Conservation (phyloP, 2,329 filamentous ascomycete genomes). For the Chrysoporthe deuterocubensis region DNA sequence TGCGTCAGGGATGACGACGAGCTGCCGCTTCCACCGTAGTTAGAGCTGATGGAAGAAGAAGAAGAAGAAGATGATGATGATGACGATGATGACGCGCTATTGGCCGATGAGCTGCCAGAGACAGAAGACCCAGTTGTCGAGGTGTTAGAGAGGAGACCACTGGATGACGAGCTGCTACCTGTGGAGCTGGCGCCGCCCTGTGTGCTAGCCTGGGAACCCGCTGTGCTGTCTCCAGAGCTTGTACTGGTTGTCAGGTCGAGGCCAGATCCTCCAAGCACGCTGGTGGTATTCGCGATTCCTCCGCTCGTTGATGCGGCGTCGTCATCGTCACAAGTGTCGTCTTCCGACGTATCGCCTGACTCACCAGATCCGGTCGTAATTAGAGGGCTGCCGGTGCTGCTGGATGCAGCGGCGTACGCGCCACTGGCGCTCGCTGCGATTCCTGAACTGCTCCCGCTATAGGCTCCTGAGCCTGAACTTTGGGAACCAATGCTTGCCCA, state of each 20-base stretch:
- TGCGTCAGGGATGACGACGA: not conserved
- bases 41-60: not conserved
- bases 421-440: conserved; percentile 1
- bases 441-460: not conserved
- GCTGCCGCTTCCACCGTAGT: not conserved
- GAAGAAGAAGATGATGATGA: not conserved
- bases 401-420: not conserved
- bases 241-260: not conserved
- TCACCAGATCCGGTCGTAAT: not conserved
- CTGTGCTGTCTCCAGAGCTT: not conserved
- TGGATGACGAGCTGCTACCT: not conserved
- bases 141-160: not conserved
- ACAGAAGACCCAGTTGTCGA: not conserved
- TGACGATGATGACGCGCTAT: not conserved
- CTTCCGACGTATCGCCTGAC: not conserved
- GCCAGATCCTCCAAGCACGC: not conserved
- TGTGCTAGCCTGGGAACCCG: not conserved
- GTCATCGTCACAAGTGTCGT: conserved; percentile 3
- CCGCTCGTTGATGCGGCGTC: not conserved
- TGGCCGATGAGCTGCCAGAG: conserved; percentile 5
- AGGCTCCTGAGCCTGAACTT: not conserved
- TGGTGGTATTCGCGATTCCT: not conserved
- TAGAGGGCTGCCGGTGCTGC: conserved; percentile 6
- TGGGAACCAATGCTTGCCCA: not conserved
- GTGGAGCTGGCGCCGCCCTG: not conserved